phyloP scores from a whole-genome alignment of 495 filamentous ascomycete genomes.

The Chaetomium fimeti region DNA sequence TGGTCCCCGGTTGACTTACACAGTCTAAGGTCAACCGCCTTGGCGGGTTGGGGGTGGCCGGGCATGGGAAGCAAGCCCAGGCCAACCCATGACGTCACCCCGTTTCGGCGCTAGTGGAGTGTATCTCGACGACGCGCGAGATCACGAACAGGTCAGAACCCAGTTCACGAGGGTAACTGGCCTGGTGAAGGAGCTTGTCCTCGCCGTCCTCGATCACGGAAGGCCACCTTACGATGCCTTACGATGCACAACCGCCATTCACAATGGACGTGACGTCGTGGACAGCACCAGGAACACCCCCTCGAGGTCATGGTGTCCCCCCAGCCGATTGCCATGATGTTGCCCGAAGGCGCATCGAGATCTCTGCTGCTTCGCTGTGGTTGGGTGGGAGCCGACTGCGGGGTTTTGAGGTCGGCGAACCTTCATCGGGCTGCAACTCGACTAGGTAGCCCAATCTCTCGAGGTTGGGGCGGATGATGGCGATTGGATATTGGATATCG shows the following conservation, averaged over 20 bases:
- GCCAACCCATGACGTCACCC: conserved; percentile 8
- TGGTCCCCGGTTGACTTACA: not conserved
- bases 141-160: not conserved
- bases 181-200: not conserved
- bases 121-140: conserved; percentile 9
- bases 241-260: not conserved
- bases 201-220: not conserved
- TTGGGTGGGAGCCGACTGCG: conserved; percentile 12
- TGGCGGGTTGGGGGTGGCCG: conserved; percentile 4
- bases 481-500: not conserved
- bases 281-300: not conserved
- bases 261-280: conserved; percentile 2
- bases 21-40: not conserved
- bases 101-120: not conserved
- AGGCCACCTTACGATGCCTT: no score
- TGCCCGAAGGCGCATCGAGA: not conserved
- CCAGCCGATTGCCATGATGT: not conserved
- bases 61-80: not conserved
- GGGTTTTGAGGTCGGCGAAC: conserved; percentile 15
- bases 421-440: not conserved
- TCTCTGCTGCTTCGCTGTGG: conserved; percentile 5
- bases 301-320: not conserved
- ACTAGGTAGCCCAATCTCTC: not conserved
- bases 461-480: not conserved
- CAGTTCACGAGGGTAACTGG: not conserved